Base-by-base conservation (phyloP, 768 basidiomycete species). In the Xanthoconium stramineum region DNA sequence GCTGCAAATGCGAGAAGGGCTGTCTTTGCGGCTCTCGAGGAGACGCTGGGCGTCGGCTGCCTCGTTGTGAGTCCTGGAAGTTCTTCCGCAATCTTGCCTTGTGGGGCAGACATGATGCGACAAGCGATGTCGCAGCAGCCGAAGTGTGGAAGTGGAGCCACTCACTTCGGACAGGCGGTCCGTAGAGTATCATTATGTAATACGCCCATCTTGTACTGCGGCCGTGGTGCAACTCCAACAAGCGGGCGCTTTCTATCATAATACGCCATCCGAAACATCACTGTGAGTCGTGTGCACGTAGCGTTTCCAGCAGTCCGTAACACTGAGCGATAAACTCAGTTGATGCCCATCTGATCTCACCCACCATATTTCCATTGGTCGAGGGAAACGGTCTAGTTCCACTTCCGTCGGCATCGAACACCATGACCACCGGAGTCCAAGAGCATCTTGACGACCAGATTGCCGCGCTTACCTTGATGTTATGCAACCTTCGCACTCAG, bases 391-490 rank as follows among this genome's bases (percentile, higher is more conserved):
- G 13, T 30, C 32, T 29, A 28, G 20, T 38, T 17, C 38, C 30
- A 24, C 32, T 24, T 8, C 20, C 20, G 19, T 6, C 6, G 12
- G 6, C 35, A 6, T 20, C 54, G 47, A 44, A 33, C 29, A 24
- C 24, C 24, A 47, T 43, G 43, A 15, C 38, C 30, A 29, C 36
- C 32, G 52, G 43, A 4, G 38, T 39, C 17, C 61, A 47, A 29
- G 48, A 42, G 7, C 44, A n/a, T 37, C 68, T 66, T 38, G 60
- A 69, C 51, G 42, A 64, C 10, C 56, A 69, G 43, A 59, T 61
- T 15, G 47, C 49, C 6, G 45, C 56, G 32, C 45, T 62, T 32
- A 58, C 55, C 14, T 29, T 55, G 58, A 37, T 38, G 19, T 50
- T 66, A 39, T 56, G 47, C 46, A 37, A 40, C 24, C 62, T 69